phyloP scores from a whole-genome alignment of 371 early-diverging fungal species.

The Zychaea mexicana region DNA sequence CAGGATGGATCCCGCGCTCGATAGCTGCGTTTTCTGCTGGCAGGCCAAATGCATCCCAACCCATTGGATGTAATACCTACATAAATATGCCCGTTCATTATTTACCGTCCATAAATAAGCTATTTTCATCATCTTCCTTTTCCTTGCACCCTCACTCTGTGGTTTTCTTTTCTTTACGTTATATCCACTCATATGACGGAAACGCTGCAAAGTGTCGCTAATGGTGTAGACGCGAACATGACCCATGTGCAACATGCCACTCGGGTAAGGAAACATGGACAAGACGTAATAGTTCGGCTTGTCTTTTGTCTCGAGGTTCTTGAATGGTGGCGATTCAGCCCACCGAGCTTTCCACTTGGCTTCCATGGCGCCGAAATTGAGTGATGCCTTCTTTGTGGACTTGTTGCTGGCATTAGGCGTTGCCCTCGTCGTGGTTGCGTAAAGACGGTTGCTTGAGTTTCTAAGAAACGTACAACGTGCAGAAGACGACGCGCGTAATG shows the following conservation, averaged over 20 bases:
- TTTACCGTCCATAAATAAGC: neutral
- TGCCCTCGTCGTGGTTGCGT: conserved; percentile 6
- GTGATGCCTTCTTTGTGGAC: conserved; percentile 9
- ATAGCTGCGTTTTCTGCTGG: conserved; percentile 99
- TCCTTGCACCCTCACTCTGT: neutral
- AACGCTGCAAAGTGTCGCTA: conserved; percentile 84
- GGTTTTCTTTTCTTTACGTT: conserved; percentile 40
- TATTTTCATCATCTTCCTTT: neutral
- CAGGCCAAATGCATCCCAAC: conserved; percentile 99
- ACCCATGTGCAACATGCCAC: conserved; percentile 93
- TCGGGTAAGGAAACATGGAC: conserved; percentile 96
- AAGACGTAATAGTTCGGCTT: conserved; percentile 77
- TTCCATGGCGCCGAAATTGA: conserved; percentile 54
- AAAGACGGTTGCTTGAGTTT: conserved; percentile 8
- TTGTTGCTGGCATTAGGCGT: neutral
- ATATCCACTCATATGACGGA: conserved; percentile 73
- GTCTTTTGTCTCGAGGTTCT: neutral
- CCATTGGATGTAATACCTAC: conserved; percentile 92
- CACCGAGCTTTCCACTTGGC: conserved; percentile 63
- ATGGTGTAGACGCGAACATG: conserved; percentile 95
- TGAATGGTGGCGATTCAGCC: conserved; percentile 32
- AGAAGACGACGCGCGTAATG: neutral
- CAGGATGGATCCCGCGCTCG: conserved; percentile 80
- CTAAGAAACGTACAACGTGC: neutral
- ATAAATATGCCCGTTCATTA: too few relatives aligned